Base-by-base conservation (phyloP, 169 alveolate genomes). In the Hammondia hammondi region DNA sequence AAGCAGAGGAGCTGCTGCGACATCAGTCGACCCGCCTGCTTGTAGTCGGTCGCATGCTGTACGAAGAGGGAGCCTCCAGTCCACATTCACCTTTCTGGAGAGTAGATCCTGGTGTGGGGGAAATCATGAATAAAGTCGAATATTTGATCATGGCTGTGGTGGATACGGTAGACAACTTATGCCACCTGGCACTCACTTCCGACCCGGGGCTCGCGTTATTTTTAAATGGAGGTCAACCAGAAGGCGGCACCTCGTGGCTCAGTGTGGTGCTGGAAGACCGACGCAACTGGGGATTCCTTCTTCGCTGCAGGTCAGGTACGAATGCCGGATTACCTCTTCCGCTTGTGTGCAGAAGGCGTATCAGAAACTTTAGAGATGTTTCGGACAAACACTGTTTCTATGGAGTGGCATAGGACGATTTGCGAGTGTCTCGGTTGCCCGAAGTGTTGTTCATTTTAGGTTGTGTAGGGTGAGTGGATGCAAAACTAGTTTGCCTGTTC, bases 131-230 rank as follows among this genome's bases (percentile, higher is more conserved):
- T 35, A 39, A 45, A 82, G 70, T 82, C 57, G 90, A 82, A 21
- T 82, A 82, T n/a, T n/a, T 82, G 35, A 35, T 82, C 61, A 82
- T 82, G 90, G 32, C 90, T 27, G 90, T 82, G 72, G 90, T 82
- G 39, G 90, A 82, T n/a, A 45, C 90, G 14, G 90, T 82, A 21
- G 90, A 82, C 29, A 82, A 43, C 70, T 35, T 82, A 12, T 82
- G 90, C 70, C 90, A 82, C 37, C 90, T 82, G 37, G 90, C 90
- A 39, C n/a, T 82, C 71, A 35, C 37, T 37, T 9, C 90, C 37
- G 90, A 82, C 29, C 90, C 90, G 29, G 90, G 17, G 9, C 70
- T 82, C 43, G 90, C 90, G n/a, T 21, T 35, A n/a, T 46, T 82
- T 14, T 43, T 82, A 17, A 10, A 82, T 21, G 70, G 70, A 21